A percentile compares a stretch with the other conserved stretches of the same genome.
Evolutionary conservation across 139 green algal genomes (phyloP).

Genomic region (Closterium sp.): DNA sequence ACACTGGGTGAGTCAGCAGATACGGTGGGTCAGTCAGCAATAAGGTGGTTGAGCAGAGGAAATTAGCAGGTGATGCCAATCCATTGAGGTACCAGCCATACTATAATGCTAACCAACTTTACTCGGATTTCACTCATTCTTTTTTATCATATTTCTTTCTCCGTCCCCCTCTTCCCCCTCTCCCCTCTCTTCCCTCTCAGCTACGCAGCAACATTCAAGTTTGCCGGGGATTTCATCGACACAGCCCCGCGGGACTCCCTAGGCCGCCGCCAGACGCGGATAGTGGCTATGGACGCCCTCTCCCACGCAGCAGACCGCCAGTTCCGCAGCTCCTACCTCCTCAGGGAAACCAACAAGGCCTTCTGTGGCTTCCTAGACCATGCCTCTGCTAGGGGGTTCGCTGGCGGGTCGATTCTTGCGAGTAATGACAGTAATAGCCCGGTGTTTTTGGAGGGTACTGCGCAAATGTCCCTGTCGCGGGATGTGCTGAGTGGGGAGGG

Average conservation of each 20-base stretch:
- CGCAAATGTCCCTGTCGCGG: not conserved
- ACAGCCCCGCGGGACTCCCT: conserved; percentile 21
- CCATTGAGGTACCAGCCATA: not conserved
- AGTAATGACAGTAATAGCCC: conserved; percentile 10
- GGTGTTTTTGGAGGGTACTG: too few species aligned
- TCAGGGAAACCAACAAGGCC: conserved; percentile 23
- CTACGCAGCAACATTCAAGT: conserved; percentile 18
- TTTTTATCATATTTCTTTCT: not conserved
- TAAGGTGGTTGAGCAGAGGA: not conserved
- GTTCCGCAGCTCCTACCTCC: not conserved
- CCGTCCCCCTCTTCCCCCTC: not conserved
- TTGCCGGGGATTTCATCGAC: conserved; percentile 34
- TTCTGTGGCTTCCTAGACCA: conserved; percentile 28
- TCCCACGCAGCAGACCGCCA: not conserved
- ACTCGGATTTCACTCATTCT: too few species aligned
- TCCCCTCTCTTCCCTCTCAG: not conserved
- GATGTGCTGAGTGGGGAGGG: not conserved
- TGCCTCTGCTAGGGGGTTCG: not conserved
- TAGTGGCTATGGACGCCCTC: conserved; percentile 40
- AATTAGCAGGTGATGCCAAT: not conserved
- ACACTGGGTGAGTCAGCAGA: conserved; percentile 26
- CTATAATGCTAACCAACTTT: too few species aligned
- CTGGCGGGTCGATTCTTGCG: not conserved
- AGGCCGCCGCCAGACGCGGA: conserved; percentile 9
- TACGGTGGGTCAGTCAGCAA: not conserved